Evolutionary conservation across 192 early-diverging fungal genomes (phyloP).

Genomic region (Coemansia sp.): DNA sequence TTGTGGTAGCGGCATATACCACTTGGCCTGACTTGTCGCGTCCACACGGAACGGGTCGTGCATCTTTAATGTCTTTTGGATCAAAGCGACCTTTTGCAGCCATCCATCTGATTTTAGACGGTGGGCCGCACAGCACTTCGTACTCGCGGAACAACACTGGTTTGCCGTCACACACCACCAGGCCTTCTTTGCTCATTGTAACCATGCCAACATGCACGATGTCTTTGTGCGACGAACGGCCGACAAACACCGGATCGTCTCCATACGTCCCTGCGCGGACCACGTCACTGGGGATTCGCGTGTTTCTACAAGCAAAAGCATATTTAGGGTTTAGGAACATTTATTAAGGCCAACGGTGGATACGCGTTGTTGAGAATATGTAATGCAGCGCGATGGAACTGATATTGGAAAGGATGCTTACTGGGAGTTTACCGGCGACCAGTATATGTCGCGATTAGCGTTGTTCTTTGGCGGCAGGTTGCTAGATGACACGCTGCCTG

Average conservation of each 20-base stretch:
- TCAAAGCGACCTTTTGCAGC: slow-evolving; percentile 16
- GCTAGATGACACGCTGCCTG: slow-evolving; percentile 7
- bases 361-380: background rate
- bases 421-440: slow-evolving; percentile 23
- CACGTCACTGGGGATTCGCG: slow-evolving; percentile 22
- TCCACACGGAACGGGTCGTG: slow-evolving; percentile 45
- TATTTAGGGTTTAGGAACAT: background rate
- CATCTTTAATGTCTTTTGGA: slow-evolving; percentile 10
- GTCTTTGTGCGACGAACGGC: slow-evolving; percentile 30
- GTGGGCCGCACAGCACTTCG: slow-evolving; percentile 35
- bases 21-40: slow-evolving; percentile 54
- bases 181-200: slow-evolving; percentile 30
- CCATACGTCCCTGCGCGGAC: slow-evolving; percentile 28
- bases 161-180: slow-evolving; percentile 37
- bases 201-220: slow-evolving; percentile 43
- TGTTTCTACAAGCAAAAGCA: slow-evolving; percentile 8
- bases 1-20: slow-evolving; percentile 54
- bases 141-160: slow-evolving; percentile 33
- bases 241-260: slow-evolving; percentile 27
- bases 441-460: slow-evolving; percentile 21
- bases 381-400: background rate
- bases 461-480: slow-evolving; percentile 4
- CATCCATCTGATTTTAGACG: slow-evolving; percentile 19
- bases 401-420: slow-evolving; percentile 21
- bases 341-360: background rate